These are phyloP conservation scores for Penicillium sp. DNA, from an alignment of 2,329 filamentous ascomycete species.

Conservation along the genomic window DNA sequence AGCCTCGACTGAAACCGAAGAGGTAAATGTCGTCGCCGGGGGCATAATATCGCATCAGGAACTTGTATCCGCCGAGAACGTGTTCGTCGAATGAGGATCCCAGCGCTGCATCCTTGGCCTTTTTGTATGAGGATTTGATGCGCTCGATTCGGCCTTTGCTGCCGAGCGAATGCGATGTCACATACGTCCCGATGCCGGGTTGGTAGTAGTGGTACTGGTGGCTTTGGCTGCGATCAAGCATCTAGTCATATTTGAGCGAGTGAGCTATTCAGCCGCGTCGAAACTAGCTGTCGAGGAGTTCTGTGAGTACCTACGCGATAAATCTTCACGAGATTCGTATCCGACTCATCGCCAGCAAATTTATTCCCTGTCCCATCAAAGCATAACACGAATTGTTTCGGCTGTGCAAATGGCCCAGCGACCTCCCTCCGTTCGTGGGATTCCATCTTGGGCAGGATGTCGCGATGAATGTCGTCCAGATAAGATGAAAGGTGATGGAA, in stretches of 20 bases:
- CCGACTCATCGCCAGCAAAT: slow-evolving; percentile 47
- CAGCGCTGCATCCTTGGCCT: slow-evolving; percentile 68
- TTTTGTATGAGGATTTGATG: slow-evolving; percentile 59
- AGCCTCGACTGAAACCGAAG: slow-evolving; percentile 74
- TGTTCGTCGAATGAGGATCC: slow-evolving; percentile 81
- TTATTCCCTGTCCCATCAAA: slow-evolving; percentile 53
- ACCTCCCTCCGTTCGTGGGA: neutral
- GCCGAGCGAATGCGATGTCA: slow-evolving; percentile 41
- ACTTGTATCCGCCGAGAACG: slow-evolving; percentile 80
- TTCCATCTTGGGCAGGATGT: neutral
- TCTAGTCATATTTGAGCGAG: slow-evolving; percentile 27
- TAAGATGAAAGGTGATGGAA: neutral
- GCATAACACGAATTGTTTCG: slow-evolving; percentile 41
- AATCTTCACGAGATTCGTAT: slow-evolving; percentile 54
- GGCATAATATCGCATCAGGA: slow-evolving; percentile 74
- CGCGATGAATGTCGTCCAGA: neutral
- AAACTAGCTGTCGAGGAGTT: neutral
- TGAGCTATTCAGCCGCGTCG: neutral
- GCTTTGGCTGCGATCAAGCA: slow-evolving; percentile 46
- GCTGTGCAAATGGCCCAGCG: slow-evolving; percentile 2
- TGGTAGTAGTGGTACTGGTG: slow-evolving; percentile 49
- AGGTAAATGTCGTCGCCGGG: slow-evolving; percentile 67
- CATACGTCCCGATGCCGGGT: slow-evolving; percentile 51
- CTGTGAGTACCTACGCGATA: slow-evolving; percentile 42
- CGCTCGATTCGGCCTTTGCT: slow-evolving; percentile 39